Percentiles rank a stretch among this genome's conserved stretches.
Evolutionary conservation across 495 filamentous ascomycete species (phyloP).

Genomic region (Aspergillus ostianus): DNA sequence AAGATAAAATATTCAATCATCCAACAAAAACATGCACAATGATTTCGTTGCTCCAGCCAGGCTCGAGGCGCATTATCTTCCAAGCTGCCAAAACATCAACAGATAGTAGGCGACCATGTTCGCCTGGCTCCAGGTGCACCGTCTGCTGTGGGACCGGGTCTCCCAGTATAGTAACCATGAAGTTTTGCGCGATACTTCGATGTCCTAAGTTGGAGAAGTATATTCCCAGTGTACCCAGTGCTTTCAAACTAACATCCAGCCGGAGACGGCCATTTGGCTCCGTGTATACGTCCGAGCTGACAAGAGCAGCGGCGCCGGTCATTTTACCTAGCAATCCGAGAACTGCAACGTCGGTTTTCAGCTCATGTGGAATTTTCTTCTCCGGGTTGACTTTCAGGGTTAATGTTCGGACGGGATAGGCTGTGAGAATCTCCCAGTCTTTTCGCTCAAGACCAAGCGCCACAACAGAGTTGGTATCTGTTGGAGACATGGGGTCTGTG

Average conservation of each 20-base stretch:
- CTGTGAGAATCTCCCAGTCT: conserved; percentile 81
- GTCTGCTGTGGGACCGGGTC: conserved; percentile 64
- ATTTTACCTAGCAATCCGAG: conserved; percentile 86
- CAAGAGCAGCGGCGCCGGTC: conserved; percentile 79
- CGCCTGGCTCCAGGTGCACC: conserved; percentile 54
- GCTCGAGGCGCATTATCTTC: conserved; percentile 66
- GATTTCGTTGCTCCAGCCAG: conserved; percentile 84
- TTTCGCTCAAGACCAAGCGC: conserved; percentile 57
- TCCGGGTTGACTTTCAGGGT: conserved; percentile 25
- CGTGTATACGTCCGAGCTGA: conserved; percentile 54
- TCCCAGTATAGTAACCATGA: conserved; percentile 77
- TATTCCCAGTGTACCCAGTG: conserved; percentile 73
- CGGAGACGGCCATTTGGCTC: conserved; percentile 59
- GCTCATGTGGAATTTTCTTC: background rate
- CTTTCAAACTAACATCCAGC: conserved; percentile 70
- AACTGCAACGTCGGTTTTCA: conserved; percentile 54
- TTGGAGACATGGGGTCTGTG: conserved; percentile 45
- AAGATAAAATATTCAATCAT: conserved; percentile 8
- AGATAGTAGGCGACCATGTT: conserved; percentile 60
- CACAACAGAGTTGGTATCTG: conserved; percentile 43
- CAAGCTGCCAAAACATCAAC: conserved; percentile 79
- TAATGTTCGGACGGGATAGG: conserved; percentile 63
- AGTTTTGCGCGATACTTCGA: conserved; percentile 58
- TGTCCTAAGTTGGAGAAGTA: conserved; percentile 63
- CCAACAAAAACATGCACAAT: conserved; percentile 61